These are phyloP conservation scores for Rhodotorula sphaerocarpa DNA, from an alignment of 768 basidiomycete species.

Conservation along the genomic window DNA sequence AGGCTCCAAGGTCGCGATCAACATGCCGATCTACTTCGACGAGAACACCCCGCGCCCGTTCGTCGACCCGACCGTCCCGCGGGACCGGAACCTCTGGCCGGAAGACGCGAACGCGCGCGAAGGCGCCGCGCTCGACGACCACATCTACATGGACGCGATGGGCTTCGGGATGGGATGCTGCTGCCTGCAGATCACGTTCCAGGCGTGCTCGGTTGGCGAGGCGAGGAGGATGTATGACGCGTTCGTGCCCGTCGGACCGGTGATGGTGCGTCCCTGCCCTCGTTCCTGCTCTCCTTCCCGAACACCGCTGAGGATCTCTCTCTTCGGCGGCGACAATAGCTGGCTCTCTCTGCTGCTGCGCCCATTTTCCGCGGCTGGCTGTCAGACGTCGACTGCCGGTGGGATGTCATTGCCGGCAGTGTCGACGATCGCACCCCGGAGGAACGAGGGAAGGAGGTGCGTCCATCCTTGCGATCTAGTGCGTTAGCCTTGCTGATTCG, in stretches of 20 bases:
- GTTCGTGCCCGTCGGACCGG: constrained; percentile 87
- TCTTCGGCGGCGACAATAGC: no score
- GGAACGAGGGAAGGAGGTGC: constrained; percentile 78
- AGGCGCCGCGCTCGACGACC: constrained; percentile 77
- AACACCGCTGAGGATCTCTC: neutral
- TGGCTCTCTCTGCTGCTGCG: constrained; percentile 88
- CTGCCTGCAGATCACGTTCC: constrained; percentile 94
- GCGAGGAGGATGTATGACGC: constrained; percentile 90
- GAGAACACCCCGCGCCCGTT: constrained; percentile 78
- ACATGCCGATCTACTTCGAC: constrained; percentile 87
- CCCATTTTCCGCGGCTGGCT: constrained; percentile 91
- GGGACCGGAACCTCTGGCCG: constrained; percentile 68
- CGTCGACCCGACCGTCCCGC: constrained; percentile 84
- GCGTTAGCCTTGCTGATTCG: neutral
- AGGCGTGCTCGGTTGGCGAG: constrained; percentile 82
- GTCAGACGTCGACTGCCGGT: constrained; percentile 93
- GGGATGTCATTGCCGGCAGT: constrained; percentile 98
- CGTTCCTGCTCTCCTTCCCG: no score
- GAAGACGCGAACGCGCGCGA: constrained; percentile 85
- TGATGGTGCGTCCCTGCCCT: constrained; percentile 59
- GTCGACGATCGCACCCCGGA: constrained; percentile 95
- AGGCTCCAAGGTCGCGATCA: constrained; percentile 89
- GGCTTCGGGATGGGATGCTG: constrained; percentile 99
- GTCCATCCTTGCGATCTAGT: neutral
- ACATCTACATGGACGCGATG: constrained; percentile 99